Evolutionary conservation across 2,329 filamentous ascomycete genomes (phyloP), one percentile per base, ranked within the genome.

Genomic region (Fonsecaea pedrosoi): DNA sequence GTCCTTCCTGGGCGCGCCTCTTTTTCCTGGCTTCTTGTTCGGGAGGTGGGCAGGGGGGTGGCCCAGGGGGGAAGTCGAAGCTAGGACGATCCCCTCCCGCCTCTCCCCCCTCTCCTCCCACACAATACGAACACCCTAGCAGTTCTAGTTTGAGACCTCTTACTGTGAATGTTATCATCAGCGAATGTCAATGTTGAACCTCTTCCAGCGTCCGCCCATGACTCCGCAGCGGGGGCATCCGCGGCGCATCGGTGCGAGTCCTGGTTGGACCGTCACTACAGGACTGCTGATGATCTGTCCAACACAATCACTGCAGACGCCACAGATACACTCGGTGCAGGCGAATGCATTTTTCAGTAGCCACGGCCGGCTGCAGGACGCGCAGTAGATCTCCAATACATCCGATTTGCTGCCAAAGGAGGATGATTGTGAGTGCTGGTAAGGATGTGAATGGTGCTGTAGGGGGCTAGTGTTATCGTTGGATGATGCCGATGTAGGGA

Each of bases 321-420:
- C 94, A 77, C 92, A 96, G 70, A 98, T 96, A 78, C 95, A 98
- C 78, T 97, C 94, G 0, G 94, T 97, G 78, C 94, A 98, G 25
- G 94, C 94, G 75, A 93, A 97, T 38, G 92, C 95, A 74, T 94
- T 91, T 74, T 89, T 90, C 32, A 98, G 82, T 10, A 89, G 82
- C 60, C 90, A 94, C 18, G 93, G 83, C 42, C 90, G 87, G 70
- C 92, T 89, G 76, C 94, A 98, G 56, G 90, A 91, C 21, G 94
- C 92, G 77, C 94, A 98, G 77, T 96, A 97, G 50, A 98, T 96
- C 76, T 96, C 92, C 2, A 94, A 90, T 69, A 85, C 85, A 55
- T 73, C 72, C 10, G 82, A 80, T 64, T 76, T 79, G 63, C 73
- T 79, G 67, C 78, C 78, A 69, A 78, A 80, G 7, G 79, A 78